phyloP scores from a whole-genome alignment of 169 alveolate genomes.

The Cryptosporidium tyzzeri region DNA sequence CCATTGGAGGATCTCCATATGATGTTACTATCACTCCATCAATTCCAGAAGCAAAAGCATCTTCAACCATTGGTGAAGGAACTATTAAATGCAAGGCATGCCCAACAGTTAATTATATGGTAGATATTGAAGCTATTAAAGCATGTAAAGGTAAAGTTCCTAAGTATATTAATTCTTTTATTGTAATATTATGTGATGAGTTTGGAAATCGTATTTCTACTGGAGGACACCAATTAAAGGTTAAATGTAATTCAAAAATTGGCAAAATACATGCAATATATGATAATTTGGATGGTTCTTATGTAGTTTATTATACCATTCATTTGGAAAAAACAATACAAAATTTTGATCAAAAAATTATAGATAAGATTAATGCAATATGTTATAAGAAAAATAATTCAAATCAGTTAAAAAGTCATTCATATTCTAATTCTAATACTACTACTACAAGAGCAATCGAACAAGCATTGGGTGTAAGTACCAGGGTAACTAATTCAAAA shows the following conservation, averaged over 20 bases:
- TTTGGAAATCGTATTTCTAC: slow-evolving; percentile 77
- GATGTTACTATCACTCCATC: slow-evolving; percentile 76
- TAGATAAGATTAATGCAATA: slow-evolving; percentile 18
- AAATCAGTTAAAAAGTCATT: neutral
- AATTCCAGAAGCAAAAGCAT: slow-evolving; percentile 76
- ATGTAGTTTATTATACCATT: slow-evolving; percentile 74
- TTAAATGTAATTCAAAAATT: slow-evolving; percentile 51
- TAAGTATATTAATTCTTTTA: slow-evolving; percentile 51
- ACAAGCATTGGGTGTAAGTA: slow-evolving; percentile 52
- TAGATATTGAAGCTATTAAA: slow-evolving; percentile 28
- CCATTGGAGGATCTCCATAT: slow-evolving; percentile 82
- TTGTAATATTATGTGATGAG: slow-evolving; percentile 72
- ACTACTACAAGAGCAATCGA: slow-evolving; percentile 67
- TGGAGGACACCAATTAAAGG: slow-evolving; percentile 79
- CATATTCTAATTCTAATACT: too few relatives aligned
- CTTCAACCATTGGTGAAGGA: slow-evolving; percentile 78
- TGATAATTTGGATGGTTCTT: slow-evolving; percentile 79
- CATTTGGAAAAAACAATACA: slow-evolving; percentile 56
- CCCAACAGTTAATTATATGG: slow-evolving; percentile 75
- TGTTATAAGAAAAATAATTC: slow-evolving; percentile 6
- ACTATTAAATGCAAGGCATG: slow-evolving; percentile 77
- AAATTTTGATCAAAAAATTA: slow-evolving; percentile 23
- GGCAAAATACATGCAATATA: slow-evolving; percentile 76
- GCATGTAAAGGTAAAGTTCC: slow-evolving; percentile 68
- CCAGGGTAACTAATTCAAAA: slow-evolving; percentile 25